Conservation (phyloP, 2,329 filamentous ascomycete genomes). For the Hawksworthiomyces lignivorus region DNA sequence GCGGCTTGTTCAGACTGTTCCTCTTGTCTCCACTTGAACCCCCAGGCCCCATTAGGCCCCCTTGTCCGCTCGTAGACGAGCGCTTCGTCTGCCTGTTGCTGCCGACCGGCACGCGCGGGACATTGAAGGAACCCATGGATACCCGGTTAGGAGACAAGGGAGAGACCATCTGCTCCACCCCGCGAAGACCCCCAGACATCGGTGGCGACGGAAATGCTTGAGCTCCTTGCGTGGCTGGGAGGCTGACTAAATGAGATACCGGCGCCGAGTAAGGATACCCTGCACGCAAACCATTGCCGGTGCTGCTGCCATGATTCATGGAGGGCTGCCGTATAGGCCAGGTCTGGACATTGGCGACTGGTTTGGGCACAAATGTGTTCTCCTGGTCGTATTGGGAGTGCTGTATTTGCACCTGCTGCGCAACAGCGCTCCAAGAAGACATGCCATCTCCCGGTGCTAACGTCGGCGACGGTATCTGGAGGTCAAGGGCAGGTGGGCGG, state of each 20-base stretch:
- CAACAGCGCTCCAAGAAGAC: not conserved
- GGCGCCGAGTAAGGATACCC: constrained; percentile 34
- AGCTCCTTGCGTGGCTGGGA: too few relatives aligned
- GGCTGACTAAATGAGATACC: constrained; percentile 1
- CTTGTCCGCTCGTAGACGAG: constrained; percentile 3
- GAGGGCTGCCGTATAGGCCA: constrained; percentile 13
- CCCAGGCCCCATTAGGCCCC: too few relatives aligned
- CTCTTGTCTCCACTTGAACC: not conserved
- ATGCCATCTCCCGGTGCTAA: constrained; percentile 8
- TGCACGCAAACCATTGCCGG: constrained; percentile 1
- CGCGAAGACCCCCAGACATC: too few relatives aligned
- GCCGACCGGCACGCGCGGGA: constrained; percentile 33
- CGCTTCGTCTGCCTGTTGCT: constrained; percentile 19
- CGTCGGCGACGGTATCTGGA: constrained; percentile 23
- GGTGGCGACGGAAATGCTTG: too few relatives aligned
- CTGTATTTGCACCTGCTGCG: not conserved
- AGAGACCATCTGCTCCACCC: not conserved
- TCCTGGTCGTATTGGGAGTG: too few relatives aligned
- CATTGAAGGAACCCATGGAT: constrained; percentile 33
- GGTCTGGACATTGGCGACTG: constrained; percentile 11
- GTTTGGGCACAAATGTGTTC: constrained; percentile 7
- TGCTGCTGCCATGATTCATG: not conserved
- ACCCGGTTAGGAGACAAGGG: constrained; percentile 28
- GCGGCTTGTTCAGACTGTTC: constrained; percentile 12
- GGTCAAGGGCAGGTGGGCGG: constrained; percentile 19